These are phyloP conservation scores for Penicillium sp. DNA, from an alignment of 2,329 filamentous ascomycete species.

Conservation along the genomic window DNA sequence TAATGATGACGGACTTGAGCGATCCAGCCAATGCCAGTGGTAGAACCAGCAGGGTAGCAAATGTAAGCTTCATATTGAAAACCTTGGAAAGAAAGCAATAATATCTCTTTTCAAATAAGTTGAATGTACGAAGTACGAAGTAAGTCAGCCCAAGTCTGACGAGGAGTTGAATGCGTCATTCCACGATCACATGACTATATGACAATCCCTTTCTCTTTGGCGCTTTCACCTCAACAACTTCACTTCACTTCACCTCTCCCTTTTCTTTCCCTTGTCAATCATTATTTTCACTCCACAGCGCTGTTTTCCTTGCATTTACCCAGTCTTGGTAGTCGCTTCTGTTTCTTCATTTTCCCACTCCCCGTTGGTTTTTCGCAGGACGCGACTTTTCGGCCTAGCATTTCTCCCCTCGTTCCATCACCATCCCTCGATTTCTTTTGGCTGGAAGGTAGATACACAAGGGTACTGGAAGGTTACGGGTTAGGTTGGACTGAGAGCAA, in stretches of 20 bases:
- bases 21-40: constrained; percentile 59
- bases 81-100: background rate
- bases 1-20: constrained; percentile 73
- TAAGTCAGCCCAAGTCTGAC: background rate
- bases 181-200: constrained; percentile 10
- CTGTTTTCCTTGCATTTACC: constrained; percentile 5
- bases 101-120: background rate
- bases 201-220: constrained; percentile 13
- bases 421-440: background rate
- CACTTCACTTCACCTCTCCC: background rate
- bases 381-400: background rate
- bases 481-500: constrained; percentile 29
- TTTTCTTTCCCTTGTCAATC: background rate
- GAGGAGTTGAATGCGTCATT: constrained; percentile 12
- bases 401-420: background rate
- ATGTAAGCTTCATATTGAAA: constrained; percentile 60
- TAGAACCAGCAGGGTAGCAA: constrained; percentile 55
- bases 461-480: constrained; percentile 24
- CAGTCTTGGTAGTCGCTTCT: background rate
- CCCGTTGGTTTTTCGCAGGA: background rate
- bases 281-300: background rate
- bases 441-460: constrained; percentile 23
- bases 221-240: background rate
- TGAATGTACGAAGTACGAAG: background rate
- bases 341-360: background rate